These are phyloP conservation scores for Reutealis trisperma DNA, from an alignment of 345 rosid species.

Conservation along the genomic window DNA sequence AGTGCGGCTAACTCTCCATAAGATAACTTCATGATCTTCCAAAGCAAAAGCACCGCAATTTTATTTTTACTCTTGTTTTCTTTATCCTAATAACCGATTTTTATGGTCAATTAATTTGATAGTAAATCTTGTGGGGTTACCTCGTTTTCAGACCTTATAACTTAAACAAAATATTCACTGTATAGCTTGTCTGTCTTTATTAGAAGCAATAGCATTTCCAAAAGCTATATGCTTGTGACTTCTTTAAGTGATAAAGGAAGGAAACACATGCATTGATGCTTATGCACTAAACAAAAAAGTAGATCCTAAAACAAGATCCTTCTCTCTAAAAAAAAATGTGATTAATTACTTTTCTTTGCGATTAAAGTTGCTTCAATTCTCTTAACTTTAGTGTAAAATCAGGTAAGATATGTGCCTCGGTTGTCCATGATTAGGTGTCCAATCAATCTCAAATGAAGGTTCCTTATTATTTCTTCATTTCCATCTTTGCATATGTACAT, in stretches of 20 bases:
- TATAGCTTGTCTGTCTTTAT: not conserved
- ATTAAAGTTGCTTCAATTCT: slow-evolving; percentile 22
- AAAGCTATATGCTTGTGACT: not conserved
- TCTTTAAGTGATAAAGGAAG: not conserved
- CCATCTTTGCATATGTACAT: not conserved
- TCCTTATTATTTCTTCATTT: not conserved
- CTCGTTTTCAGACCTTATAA: not conserved
- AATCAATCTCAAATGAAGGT: slow-evolving; percentile 9
- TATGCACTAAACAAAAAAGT: slow-evolving; percentile 8
- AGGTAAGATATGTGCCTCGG: slow-evolving; percentile 11
- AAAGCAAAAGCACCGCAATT: too few relatives aligned
- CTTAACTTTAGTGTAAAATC: slow-evolving; percentile 7
- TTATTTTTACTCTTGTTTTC: not conserved
- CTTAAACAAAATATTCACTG: not conserved
- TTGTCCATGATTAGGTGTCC: slow-evolving; percentile 21
- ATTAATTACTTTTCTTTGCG: not conserved
- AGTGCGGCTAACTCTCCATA: too few relatives aligned
- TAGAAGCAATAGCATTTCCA: not conserved
- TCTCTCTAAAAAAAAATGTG: not conserved
- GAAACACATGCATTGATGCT: not conserved
- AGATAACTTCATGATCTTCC: too few relatives aligned
- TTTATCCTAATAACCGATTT: not conserved
- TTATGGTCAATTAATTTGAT: not conserved
- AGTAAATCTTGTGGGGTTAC: not conserved
- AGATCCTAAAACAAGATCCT: too few relatives aligned